phyloP scores from a whole-genome alignment of 2,329 filamentous ascomycete genomes.

The Achaetomium macrosporum region DNA sequence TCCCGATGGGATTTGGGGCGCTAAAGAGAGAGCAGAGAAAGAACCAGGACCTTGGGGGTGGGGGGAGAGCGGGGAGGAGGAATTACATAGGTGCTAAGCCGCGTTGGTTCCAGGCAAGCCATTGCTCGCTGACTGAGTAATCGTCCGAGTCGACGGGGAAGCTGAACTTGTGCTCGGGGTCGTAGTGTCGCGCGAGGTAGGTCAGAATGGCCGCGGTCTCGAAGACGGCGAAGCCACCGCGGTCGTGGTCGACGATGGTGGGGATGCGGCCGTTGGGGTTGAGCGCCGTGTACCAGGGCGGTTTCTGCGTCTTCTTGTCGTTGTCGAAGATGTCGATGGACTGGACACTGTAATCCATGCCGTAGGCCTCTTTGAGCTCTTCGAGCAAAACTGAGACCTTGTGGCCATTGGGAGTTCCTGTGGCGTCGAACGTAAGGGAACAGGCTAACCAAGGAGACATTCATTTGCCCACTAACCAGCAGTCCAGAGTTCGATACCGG shows the following conservation, averaged over 20 bases:
- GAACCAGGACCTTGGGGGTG: background rate
- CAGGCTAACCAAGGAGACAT: conserved; percentile 37
- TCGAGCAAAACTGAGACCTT: conserved; percentile 59
- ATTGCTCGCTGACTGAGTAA: conserved; percentile 46
- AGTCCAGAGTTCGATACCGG: conserved; percentile 59
- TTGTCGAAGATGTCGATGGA: conserved; percentile 46
- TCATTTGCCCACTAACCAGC: conserved; percentile 32
- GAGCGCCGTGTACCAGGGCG: conserved; percentile 58
- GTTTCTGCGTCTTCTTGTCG: conserved; percentile 57
- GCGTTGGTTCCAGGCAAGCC: conserved; percentile 68
- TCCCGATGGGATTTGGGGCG: conserved; percentile 39
- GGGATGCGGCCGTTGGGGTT: conserved; percentile 62
- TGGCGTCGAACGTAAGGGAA: background rate
- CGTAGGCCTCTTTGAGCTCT: conserved; percentile 61
- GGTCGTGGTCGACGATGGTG: conserved; percentile 61
- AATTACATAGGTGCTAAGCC: conserved; percentile 57
- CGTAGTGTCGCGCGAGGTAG: conserved; percentile 47
- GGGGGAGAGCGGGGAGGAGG: background rate
- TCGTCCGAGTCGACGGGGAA: conserved; percentile 35
- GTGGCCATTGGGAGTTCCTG: conserved; percentile 47
- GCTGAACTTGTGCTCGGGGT: conserved; percentile 28
- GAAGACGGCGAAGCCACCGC: conserved; percentile 58
- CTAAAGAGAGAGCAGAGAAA: no score
- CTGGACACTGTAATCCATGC: conserved; percentile 53
- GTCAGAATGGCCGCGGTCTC: conserved; percentile 69